A percentile compares a stretch with the other conserved stretches of the same genome.
phyloP scores from a whole-genome alignment of 768 basidiomycete genomes.

The Gymnopilus dilepis region DNA sequence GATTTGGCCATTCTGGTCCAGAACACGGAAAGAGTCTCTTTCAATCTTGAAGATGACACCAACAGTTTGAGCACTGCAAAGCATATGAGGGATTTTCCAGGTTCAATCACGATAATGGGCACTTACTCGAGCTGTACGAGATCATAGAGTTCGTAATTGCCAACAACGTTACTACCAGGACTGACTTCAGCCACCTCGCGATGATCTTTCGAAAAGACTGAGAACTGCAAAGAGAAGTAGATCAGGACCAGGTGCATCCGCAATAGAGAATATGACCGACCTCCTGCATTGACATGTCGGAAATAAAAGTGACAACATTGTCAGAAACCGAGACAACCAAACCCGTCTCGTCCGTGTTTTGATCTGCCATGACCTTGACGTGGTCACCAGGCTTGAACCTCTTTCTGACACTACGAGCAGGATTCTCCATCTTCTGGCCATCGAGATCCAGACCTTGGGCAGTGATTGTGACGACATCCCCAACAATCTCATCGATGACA shows the following conservation, averaged over 20 bases:
- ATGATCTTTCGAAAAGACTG: constrained; percentile 96
- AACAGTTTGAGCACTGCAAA: constrained; percentile 80
- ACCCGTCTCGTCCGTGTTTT: constrained; percentile 95
- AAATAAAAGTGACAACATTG: constrained; percentile 92
- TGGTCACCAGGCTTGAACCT: constrained; percentile 97
- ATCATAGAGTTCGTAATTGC: constrained; percentile 95
- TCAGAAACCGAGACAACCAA: constrained; percentile 91
- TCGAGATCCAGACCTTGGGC: constrained; percentile 84
- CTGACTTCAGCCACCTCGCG: constrained; percentile 98
- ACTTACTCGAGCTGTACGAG: constrained; percentile 95
- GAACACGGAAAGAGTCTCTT: constrained; percentile 91
- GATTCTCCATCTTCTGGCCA: constrained; percentile 84
- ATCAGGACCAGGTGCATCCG: constrained; percentile 6
- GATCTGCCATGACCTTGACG: constrained; percentile 96
- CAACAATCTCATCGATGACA: constrained; percentile 85
- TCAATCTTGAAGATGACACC: constrained; percentile 99
- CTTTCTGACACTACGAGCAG: constrained; percentile 90
- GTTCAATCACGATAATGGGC: neutral
- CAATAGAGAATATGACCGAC: constrained; percentile 40
- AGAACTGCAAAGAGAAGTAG: constrained; percentile 63
- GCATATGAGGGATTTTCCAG: constrained; percentile 17
- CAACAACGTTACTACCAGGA: constrained; percentile 86
- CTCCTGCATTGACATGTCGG: constrained; percentile 98
- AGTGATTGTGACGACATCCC: constrained; percentile 86
- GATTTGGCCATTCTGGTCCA: constrained; percentile 92